phyloP scores from a whole-genome alignment of 768 basidiomycete genomes.

The Tulasnella sp. region DNA sequence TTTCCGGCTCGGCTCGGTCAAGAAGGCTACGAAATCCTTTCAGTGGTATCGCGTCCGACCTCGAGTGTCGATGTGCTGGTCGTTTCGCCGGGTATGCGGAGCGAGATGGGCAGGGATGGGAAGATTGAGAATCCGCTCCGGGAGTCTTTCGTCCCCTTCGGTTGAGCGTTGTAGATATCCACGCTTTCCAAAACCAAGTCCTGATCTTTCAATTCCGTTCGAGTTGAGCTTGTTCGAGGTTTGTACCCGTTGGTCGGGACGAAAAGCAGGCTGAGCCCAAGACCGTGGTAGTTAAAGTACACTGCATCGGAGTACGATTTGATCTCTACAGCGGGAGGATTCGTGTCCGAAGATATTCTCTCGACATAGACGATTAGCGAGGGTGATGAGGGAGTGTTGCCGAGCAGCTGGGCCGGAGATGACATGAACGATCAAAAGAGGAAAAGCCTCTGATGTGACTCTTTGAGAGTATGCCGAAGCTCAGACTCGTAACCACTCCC shows the following conservation, averaged over 20 bases:
- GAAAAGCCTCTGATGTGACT: no score
- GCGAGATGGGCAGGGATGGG: constrained; percentile 40
- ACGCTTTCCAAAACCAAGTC: constrained; percentile 55
- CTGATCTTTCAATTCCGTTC: constrained; percentile 24
- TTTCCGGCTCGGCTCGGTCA: constrained; percentile 88
- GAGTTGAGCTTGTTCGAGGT: constrained; percentile 33
- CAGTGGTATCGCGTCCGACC: constrained; percentile 43
- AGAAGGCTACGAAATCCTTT: constrained; percentile 55
- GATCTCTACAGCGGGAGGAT: constrained; percentile 39
- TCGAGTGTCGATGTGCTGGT: constrained; percentile 25
- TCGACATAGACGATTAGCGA: background rate
- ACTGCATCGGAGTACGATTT: constrained; percentile 73
- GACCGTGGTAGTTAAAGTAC: constrained; percentile 71
- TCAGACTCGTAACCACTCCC: no score
- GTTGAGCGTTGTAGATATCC: constrained; percentile 64
- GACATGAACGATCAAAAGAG: background rate
- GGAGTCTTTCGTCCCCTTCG: constrained; percentile 18
- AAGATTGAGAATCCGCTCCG: constrained; percentile 42
- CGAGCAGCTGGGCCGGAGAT: background rate
- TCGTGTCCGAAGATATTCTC: background rate
- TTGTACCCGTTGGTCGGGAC: constrained; percentile 53
- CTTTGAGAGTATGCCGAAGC: no score
- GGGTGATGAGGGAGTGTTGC: background rate
- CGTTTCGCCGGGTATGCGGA: background rate
- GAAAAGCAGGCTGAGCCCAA: constrained; percentile 78